Evolutionary conservation across 305 asterid genomes (phyloP).

Genomic region (Withania somnifera): DNA sequence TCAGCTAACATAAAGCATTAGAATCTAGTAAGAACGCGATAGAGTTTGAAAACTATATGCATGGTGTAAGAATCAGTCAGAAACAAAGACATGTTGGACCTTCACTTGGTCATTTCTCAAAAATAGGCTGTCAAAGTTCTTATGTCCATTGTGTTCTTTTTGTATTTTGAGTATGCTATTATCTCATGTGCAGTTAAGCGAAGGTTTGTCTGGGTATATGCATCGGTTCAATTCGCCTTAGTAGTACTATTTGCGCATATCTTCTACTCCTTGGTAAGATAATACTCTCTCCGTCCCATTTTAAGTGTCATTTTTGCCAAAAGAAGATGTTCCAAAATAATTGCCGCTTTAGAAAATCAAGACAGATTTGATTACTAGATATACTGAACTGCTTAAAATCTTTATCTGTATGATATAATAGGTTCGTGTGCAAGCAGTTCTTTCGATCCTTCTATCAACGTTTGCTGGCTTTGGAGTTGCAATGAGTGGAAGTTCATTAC

Average conservation of each 20-base stretch:
- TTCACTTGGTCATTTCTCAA: neutral
- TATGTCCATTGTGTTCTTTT: neutral
- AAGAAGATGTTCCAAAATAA: neutral
- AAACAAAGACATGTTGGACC: neutral
- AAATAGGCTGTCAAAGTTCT: neutral
- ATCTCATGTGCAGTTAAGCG: conserved; percentile 47
- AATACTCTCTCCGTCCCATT: neutral
- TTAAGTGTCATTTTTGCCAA: neutral
- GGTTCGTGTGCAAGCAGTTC: conserved; percentile 67
- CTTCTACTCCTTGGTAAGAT: conserved; percentile 68
- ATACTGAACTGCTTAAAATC: neutral
- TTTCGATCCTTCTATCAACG: conserved; percentile 72
- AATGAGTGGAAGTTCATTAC: conserved; percentile 68
- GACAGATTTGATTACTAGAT: neutral
- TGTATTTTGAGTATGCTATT: neutral
- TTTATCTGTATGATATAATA: conserved; percentile 7
- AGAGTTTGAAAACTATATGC: neutral
- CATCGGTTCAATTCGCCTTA: conserved; percentile 58
- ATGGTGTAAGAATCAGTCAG: neutral
- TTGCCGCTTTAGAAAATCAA: neutral
- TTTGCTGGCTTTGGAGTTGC: conserved; percentile 84
- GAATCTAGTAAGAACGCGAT: neutral
- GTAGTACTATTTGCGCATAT: conserved; percentile 87
- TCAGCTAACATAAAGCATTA: neutral
- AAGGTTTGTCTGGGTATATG: conserved; percentile 73